A percentile compares a stretch with the other conserved stretches of the same genome.
These are phyloP conservation scores for Blumeria graminis DNA, from an alignment of 2,329 filamentous ascomycete species.

Conservation along the genomic window DNA sequence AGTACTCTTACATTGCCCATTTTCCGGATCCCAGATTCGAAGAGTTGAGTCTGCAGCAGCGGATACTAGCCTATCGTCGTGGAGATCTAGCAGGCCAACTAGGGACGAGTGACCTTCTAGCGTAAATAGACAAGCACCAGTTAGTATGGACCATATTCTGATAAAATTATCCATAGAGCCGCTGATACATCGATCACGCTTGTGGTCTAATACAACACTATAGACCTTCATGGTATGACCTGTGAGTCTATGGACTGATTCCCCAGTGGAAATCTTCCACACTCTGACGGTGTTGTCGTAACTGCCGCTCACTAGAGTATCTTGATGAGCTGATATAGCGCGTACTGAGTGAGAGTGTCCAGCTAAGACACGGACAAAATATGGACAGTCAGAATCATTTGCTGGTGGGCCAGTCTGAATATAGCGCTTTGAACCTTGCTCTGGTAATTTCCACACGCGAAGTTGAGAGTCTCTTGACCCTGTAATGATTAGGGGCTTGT, in stretches of 20 bases:
- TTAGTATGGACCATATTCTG: constrained; percentile 89
- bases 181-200: constrained; percentile 84
- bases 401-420: constrained; percentile 56
- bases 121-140: constrained; percentile 63
- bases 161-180: constrained; percentile 97
- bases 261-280: constrained; percentile 92
- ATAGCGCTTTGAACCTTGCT: constrained; percentile 50
- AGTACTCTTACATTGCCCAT: constrained; percentile 69
- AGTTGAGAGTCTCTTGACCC: constrained; percentile 87
- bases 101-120: constrained; percentile 83
- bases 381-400: constrained; percentile 64
- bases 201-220: constrained; percentile 80
- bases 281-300: constrained; percentile 91
- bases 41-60: constrained; percentile 89
- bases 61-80: constrained; percentile 73
- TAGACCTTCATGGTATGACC: constrained; percentile 90
- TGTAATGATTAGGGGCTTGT: constrained; percentile 88
- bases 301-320: constrained; percentile 90
- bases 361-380: constrained; percentile 67
- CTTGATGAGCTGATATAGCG: constrained; percentile 81
- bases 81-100: constrained; percentile 74
- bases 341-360: constrained; percentile 88
- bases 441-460: constrained; percentile 80
- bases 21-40: constrained; percentile 91
- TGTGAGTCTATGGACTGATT: constrained; percentile 58